Evolutionary conservation across 2,329 filamentous ascomycete genomes (phyloP).

Genomic region (Diplodia mutila): DNA sequence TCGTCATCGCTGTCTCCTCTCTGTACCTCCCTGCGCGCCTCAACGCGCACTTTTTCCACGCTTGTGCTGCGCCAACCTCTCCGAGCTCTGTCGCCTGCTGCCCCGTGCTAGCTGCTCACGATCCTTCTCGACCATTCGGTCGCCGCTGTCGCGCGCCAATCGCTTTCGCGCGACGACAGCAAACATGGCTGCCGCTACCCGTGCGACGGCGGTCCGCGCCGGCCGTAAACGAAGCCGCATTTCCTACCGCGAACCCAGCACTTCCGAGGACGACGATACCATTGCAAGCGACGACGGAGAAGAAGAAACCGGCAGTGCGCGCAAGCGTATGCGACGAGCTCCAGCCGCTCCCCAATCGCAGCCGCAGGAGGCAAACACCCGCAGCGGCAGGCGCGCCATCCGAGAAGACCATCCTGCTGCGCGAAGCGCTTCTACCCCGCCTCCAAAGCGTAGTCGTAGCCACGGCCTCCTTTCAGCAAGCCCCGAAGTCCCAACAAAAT

Average conservation of each 20-base stretch:
- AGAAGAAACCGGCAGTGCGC: neutral
- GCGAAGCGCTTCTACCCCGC: neutral
- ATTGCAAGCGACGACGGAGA: neutral
- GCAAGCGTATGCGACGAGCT: conserved; percentile 15
- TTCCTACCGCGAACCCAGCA: conserved; percentile 44
- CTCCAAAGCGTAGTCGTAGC: conserved; percentile 13
- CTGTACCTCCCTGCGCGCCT: conserved; percentile 14
- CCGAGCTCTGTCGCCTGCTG: neutral
- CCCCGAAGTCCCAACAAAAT: conserved; percentile 22
- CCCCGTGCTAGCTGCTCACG: neutral
- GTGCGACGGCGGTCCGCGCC: conserved; percentile 26
- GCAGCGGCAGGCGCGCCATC: conserved; percentile 32
- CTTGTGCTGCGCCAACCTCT: neutral
- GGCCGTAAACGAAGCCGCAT: conserved; percentile 43
- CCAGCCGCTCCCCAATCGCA: neutral
- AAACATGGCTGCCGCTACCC: conserved; percentile 20
- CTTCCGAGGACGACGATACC: conserved; percentile 35
- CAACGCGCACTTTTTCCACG: conserved; percentile 10
- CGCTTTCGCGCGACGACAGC: neutral
- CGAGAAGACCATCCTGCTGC: conserved; percentile 34
- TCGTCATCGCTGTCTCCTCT: conserved; percentile 10
- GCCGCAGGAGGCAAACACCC: neutral
- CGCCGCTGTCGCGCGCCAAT: neutral
- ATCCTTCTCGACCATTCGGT: neutral
- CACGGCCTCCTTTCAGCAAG: conserved; percentile 17